phyloP scores from a whole-genome alignment of 768 basidiomycete genomes.

The Russula griseocarnosa region DNA sequence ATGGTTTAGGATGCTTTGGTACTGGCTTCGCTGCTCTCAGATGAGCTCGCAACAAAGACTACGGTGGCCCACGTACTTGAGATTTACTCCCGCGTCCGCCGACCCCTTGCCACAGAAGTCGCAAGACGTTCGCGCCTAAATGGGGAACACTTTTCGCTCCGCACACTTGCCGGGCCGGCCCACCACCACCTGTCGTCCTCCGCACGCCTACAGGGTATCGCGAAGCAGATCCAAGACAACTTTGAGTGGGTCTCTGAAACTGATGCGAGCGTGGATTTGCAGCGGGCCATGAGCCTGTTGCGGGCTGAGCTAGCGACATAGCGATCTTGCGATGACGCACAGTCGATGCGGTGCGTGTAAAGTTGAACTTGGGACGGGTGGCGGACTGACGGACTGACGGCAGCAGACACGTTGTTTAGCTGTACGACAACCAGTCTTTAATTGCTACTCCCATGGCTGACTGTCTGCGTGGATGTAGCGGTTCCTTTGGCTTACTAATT shows the following conservation, averaged over 20 bases:
- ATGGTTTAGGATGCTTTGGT: constrained; percentile 37
- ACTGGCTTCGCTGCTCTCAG: constrained; percentile 42
- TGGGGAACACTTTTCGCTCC: constrained; percentile 33
- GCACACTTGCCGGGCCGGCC: neutral
- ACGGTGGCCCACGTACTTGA: constrained; percentile 30
- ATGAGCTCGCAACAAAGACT: constrained; percentile 33
- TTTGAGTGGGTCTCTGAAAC: constrained; percentile 22
- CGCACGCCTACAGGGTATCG: neutral
- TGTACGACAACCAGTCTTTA: neutral
- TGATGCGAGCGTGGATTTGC: constrained; percentile 3
- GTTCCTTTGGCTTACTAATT: neutral
- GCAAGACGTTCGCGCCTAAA: constrained; percentile 32
- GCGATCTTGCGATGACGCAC: neutral
- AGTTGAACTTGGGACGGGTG: neutral
- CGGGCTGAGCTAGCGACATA: neutral
- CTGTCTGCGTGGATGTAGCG: neutral
- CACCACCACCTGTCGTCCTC: neutral
- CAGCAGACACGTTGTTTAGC: neutral
- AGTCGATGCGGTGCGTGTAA: neutral
- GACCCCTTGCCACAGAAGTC: constrained; percentile 33
- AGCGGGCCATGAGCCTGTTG: constrained; percentile 5
- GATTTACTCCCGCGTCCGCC: constrained; percentile 36
- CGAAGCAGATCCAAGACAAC: constrained; percentile 14
- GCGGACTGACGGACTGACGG: neutral
- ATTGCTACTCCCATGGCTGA: neutral